Evolutionary conservation across 1,284 basidiomycete species (phyloP).

Genomic region (Flammula alnicola): DNA sequence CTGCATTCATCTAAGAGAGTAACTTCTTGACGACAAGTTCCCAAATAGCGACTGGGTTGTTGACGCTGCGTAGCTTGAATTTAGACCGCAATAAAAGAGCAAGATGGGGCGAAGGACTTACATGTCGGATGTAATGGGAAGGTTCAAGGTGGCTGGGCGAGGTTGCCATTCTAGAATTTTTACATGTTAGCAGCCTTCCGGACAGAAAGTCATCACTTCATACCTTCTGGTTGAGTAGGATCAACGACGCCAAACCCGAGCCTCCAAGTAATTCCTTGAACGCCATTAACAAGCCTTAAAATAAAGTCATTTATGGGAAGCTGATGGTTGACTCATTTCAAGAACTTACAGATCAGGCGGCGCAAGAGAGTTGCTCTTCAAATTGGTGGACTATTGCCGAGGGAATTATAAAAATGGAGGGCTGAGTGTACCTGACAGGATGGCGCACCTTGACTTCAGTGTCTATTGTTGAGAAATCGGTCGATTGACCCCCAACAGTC

Average conservation of each 20-base stretch:
- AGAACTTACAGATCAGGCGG: conserved; percentile 65
- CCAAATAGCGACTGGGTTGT: conserved; percentile 41
- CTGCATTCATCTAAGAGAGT: conserved; percentile 15
- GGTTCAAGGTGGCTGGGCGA: conserved; percentile 57
- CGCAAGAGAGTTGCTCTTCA: conserved; percentile 61
- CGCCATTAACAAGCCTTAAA: conserved; percentile 43
- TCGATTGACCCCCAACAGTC: conserved; percentile 63
- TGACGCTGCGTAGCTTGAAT: conserved; percentile 29
- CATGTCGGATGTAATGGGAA: conserved; percentile 54
- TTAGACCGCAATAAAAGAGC: conserved; percentile 4
- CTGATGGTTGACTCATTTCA: not conserved
- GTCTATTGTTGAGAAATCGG: conserved; percentile 61
- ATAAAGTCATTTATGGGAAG: conserved; percentile 2
- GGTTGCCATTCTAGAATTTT: conserved; percentile 58
- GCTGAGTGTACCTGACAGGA: not conserved
- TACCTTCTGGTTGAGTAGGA: conserved; percentile 59
- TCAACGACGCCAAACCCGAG: conserved; percentile 60
- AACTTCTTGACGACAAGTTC: conserved; percentile 31
- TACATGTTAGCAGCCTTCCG: not conserved
- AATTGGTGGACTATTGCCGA: conserved; percentile 46
- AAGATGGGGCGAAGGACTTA: conserved; percentile 32
- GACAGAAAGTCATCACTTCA: conserved; percentile 17
- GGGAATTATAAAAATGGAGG: not conserved
- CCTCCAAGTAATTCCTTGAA: conserved; percentile 67
- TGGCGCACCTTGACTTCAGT: conserved; percentile 59